phyloP scores from a whole-genome alignment of 768 basidiomycete species.

The Tylopilus felleus region DNA sequence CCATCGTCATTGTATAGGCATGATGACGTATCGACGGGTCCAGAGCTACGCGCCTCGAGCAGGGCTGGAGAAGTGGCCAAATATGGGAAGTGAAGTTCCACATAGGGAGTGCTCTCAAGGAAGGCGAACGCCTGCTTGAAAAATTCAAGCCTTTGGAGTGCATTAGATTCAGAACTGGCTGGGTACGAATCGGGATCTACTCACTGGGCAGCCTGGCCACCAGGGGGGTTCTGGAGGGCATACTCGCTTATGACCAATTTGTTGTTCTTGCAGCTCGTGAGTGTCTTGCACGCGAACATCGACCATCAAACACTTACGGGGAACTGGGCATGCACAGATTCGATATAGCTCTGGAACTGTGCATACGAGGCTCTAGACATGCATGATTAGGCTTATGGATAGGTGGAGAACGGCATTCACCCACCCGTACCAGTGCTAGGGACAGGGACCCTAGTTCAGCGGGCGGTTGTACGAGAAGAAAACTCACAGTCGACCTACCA shows the following conservation, averaged over 20 bases:
- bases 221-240: conserved; percentile 31
- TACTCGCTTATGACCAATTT: conserved; percentile 33
- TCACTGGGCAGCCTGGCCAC: conserved; percentile 30
- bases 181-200: neutral
- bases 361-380: conserved; percentile 22
- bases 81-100: conserved; percentile 37
- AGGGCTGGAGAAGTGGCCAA: conserved; percentile 32
- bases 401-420: neutral
- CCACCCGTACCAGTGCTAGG: conserved; percentile 31
- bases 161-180: neutral
- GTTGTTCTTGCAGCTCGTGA: conserved; percentile 18
- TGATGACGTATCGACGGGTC: conserved; percentile 26
- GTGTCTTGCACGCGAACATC: neutral
- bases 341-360: conserved; percentile 28
- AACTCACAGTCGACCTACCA: conserved; percentile 17
- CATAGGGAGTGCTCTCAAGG: conserved; percentile 32
- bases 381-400: neutral
- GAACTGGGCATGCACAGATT: conserved; percentile 27
- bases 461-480: neutral
- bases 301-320: conserved; percentile 17
- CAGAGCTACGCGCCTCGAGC: conserved; percentile 16
- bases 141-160: conserved; percentile 26
- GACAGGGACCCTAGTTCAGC: neutral
- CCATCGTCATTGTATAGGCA: conserved; percentile 34
- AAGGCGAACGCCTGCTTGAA: conserved; percentile 34